Conservation (phyloP, 2,329 filamentous ascomycete species). For the Hypomyces perniciosus region DNA sequence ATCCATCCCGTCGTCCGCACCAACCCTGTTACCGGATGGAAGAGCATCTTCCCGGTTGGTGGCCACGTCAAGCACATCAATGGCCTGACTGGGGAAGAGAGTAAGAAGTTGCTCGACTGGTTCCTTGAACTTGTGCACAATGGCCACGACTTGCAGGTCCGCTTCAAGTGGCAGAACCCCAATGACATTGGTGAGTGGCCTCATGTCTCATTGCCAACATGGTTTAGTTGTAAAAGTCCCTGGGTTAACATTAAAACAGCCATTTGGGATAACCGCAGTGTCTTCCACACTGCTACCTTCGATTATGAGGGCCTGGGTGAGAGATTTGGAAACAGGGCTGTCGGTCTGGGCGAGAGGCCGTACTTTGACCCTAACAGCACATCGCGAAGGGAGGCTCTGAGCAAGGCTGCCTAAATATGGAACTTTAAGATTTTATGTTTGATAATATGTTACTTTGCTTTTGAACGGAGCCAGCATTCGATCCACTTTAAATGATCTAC, state of each 20-base stretch:
- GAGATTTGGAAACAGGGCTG: conserved; percentile 42
- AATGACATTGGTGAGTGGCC: conserved; percentile 35
- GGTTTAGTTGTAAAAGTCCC: background rate
- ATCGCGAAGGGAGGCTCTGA: conserved; percentile 13
- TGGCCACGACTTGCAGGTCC: conserved; percentile 52
- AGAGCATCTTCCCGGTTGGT: conserved; percentile 47
- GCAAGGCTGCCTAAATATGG: background rate
- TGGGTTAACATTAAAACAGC: conserved; percentile 25
- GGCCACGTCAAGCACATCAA: conserved; percentile 47
- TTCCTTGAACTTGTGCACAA: conserved; percentile 45
- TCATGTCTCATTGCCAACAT: background rate
- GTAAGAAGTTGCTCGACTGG: conserved; percentile 43
- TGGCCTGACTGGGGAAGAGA: conserved; percentile 42
- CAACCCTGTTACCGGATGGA: conserved; percentile 55
- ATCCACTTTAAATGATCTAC: no score
- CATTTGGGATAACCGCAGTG: conserved; percentile 54
- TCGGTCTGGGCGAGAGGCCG: conserved; percentile 48
- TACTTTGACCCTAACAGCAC: conserved; percentile 44
- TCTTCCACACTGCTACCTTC: conserved; percentile 48
- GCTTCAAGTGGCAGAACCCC: conserved; percentile 36
- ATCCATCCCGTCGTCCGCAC: conserved; percentile 51
- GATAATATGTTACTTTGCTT: no score
- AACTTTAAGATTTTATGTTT: no score
- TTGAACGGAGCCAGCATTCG: no score
- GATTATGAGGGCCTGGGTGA: conserved; percentile 45